Base-by-base conservation (phyloP, 225 moss, liverwort and hornwort genomes). In the Climacium dendroides region DNA sequence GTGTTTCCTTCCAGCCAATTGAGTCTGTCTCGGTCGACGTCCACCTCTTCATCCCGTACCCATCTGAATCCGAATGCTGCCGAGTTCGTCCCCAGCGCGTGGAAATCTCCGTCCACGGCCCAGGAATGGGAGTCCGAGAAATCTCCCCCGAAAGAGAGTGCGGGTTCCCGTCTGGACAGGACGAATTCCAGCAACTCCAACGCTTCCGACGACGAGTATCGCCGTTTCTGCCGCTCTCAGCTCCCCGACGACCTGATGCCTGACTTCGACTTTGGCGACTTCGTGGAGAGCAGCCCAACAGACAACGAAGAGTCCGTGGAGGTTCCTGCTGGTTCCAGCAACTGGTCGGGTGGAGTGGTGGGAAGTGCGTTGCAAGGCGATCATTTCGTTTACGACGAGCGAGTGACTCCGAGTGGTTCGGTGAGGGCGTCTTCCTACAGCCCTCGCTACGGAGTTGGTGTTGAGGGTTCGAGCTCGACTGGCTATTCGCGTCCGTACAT, bases 101-200 rank as follows among this genome's bases (percentile, higher is more conserved):
- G 69, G 81, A 94, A 91, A 37, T 45, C 90, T 79, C 70, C 87
- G 4, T 50, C 81, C 5, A 47, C 78, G 24, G 50, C 59, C 22
- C 87, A 82, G n/a, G 86, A 52, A 4, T 87, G 87, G 91, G 89
- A 88, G 53, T 54, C 80, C 6, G 82, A 81, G 74, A 91, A 86
- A 25, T 72, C 89, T 85, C 65, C 79, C 61, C 28, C 74, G 20
- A 90, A 89, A 57, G 90, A 91, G 74, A 30, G 79, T 57, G 87
- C 54, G 25, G 87, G 66, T 41, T 89, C 94, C 76, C 43, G 91
- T 29, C 81, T 94, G 89, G 85, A 91, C 13, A 80, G 94, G 70
- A 90, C 94, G 48, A 93, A 94, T 82, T 94, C 94, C 11, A 91
- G 88, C 92, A 94, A 91, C 84, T 94, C 94, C 41, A 92, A 92